Base-by-base conservation (phyloP, 1,284 basidiomycete species). In the Pyrrhoderma lamaoense region DNA sequence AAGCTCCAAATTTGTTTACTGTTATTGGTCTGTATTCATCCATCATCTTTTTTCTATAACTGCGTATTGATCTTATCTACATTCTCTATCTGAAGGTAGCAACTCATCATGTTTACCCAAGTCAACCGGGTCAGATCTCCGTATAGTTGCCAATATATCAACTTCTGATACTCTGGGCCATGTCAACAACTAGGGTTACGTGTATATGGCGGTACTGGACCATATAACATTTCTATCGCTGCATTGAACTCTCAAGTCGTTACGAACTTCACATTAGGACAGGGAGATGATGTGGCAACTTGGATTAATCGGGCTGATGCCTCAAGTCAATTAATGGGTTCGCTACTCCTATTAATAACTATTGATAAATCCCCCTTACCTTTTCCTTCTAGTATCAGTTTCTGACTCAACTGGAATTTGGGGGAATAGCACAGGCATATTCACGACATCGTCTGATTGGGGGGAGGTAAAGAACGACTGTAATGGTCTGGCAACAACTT, bases 221-320 rank as follows among this genome's bases (percentile, higher is more conserved):
- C 77, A 0, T 80, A 77, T 61, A 71, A 59, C 22, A 56, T 78
- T 5, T 69, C 71, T 2, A 58, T 79, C 16, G 69, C 66, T 9
- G 65, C 70, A 2, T 43, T 68, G 19, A 64, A 65, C 43, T 70
- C 73, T 0, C 64, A 69, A 2, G 58, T 64, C 3, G 64, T 73
- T 18, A 76, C 73, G 2, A 76, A 76, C 59, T 65, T 71, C 21
- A 72, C 73, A 0, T 58, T 75, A 57, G 64, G 62, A 1, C 47
- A 59, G 1, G 61, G 61, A 4, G 68, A 73, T 49, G 68, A 77
- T 56, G 61, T 62, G 0, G 72, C 71, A 55, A 74, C 72, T 3
- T 80, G 67, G 56, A 72, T 74, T 51, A 69, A 78, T 55, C 67
- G 74, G 25, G 75, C 71, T 2, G 63, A 68, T 49, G 70, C 76